Evolutionary conservation across 192 early-diverging fungal species (phyloP), one percentile per base, ranked within the genome.

Genomic region (Umbelopsis vinacea): DNA sequence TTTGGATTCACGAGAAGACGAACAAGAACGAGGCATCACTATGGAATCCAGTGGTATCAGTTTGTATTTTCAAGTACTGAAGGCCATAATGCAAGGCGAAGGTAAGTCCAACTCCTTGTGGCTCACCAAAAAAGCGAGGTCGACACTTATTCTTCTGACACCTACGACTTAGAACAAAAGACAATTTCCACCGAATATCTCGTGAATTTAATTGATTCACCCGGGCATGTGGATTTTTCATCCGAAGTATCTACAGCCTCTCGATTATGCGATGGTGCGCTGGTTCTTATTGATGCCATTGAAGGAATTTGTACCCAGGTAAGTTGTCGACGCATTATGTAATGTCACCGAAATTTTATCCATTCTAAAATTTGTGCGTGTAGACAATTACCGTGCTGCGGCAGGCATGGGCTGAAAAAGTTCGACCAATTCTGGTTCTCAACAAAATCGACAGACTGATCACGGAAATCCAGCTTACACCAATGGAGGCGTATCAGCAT

Each of bases 181-280:
- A 54, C 57, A 37, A 68, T 73, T 6, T 72, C 73, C 12, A 76
- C 80, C 14, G 95, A 98, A 73, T 98, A 94, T 71, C 78, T 99
- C 53, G 87, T 99, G 75, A 99, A 98, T 75, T 79, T 99, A 23
- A 99, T 99, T 71, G 98, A 99, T 77, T 95, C 95, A 7, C 98
- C 98, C 2, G 98, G 98, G 7, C 98, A 99, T 75, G 95, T 99
- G 11, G 98, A 99, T 79, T 99, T 99, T 80, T 91, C 96, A 0
- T 92, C 91, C 19, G 98, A 99, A 76, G 98, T 99, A n/a, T 97
- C 96, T 10, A 96, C 97, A n/a, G 98, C 98, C 4, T 98, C 98
- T 0, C 87, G 96, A 45, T 80, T 99, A 4, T 98, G 95, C 50
- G 98, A 99, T 74, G 98, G 98, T 21, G 96, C 89, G 12, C 81